Evolutionary conservation across 371 early-diverging fungal genomes (phyloP), one percentile per base, ranked within the genome.

Genomic region (Sporodiniella umbellata): DNA sequence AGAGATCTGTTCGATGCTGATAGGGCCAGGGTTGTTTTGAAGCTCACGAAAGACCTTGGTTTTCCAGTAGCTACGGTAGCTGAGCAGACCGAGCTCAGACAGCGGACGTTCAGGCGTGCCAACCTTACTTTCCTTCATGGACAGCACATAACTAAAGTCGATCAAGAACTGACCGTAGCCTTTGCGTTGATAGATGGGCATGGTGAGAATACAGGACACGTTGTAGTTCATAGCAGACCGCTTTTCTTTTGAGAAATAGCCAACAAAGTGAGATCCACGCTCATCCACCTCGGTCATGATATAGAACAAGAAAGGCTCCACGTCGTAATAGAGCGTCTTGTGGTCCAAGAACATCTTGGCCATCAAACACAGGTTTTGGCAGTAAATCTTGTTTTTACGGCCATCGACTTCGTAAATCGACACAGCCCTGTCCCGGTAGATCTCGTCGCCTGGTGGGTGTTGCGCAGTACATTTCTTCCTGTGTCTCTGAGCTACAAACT

Each of bases 291-390:
- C 84, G 8, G 91, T 90, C 80, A 99, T 81, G 30, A 99, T 80
- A 66, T 99, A 99, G 59, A 99, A 99, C 48, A 99, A 66, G 66
- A 99, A 99, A 0, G 99, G 98, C 55, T 99, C 98, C 15, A 99
- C 96, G 60, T 99, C 99, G 64, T 99, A 99, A 65, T 97, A 99
- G 21, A 99, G 79, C 1, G 99, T 99, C 68, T 99, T 99, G 69
- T 98, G 99, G 77, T 99, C 99, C 30, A 99, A 75, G 70, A 99
- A 99, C 81, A 98, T 86, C 70, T 99, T 99, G 14, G 97, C 92
- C 4, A 99, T 66, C 18, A 99, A 79, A 53, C 98, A 97, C 26
- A 99, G 78, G 68, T 99, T 99, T 59, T 95, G 94, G 76, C 99
- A 97, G 67, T 99, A 99, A 19, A 89, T 93, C 85, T 91, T 90